Evolutionary conservation across 805 yeast species (phyloP).

Genomic region (Lipomyces yamanashiensis): DNA sequence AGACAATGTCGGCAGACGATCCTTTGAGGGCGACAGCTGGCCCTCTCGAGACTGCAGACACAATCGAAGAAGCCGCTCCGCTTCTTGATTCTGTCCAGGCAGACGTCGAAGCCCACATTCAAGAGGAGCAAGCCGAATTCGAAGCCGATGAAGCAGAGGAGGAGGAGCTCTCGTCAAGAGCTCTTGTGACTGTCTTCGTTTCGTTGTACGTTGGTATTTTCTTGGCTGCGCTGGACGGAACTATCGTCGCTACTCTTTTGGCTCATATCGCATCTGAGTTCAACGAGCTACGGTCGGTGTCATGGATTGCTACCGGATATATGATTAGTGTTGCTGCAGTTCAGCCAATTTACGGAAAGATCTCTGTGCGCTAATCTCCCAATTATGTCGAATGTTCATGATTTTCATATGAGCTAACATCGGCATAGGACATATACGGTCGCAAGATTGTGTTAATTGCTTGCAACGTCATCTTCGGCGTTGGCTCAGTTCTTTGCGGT

Average conservation of each 20-base stretch:
- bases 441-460: conserved; percentile 50
- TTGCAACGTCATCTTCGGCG: conserved; percentile 53
- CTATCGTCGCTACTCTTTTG: conserved; percentile 59
- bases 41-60: conserved; percentile 12
- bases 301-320: conserved; percentile 80
- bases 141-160: conserved; percentile 23
- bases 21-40: conserved; percentile 5
- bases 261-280: conserved; percentile 64
- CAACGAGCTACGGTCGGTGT: conserved; percentile 54
- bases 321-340: conserved; percentile 72
- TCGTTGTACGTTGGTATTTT: conserved; percentile 50
- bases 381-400: too few species aligned
- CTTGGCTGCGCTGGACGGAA: conserved; percentile 56
- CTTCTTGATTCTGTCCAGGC: conserved; percentile 16
- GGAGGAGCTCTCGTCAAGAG: conserved; percentile 22
- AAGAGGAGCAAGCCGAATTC: conserved; percentile 7
- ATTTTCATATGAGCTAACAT: neutral
- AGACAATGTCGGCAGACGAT: conserved; percentile 12
- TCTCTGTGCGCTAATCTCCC: conserved; percentile 41
- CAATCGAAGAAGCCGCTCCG: conserved; percentile 27
- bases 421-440: conserved; percentile 54
- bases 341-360: conserved; percentile 76
- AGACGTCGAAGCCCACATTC: conserved; percentile 13
- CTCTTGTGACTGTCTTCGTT: conserved; percentile 23
- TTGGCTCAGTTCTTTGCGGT: conserved; percentile 61